Base-by-base conservation (phyloP, 805 yeast species). In the Metschnikowia gelsemii region DNA sequence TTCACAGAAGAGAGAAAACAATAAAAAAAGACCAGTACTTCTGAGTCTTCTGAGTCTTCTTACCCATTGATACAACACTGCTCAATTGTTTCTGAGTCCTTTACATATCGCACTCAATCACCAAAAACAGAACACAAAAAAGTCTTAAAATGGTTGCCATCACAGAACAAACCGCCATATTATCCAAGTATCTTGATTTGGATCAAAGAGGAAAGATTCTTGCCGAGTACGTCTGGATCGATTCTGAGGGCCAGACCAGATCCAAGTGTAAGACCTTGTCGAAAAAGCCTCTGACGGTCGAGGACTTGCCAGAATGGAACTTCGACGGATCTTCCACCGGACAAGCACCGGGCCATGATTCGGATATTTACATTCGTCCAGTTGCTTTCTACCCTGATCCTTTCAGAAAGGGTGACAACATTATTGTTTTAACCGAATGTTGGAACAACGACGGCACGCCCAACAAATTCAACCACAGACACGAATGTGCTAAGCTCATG, bases 391-490 rank as follows among this genome's bases (percentile, higher is more conserved):
- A 87, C 80, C 83, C 89, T 52, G 99, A 93, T 69, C 99, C 99
- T 25, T 89, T 93, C 78, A 89, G 99, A 79, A 80, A 86, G 68
- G 98, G 98, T 56, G 96, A 93, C 69, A 91, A 93, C 84, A 80
- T 91, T 56, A 78, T 93, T 56, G 99, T 93, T 41, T 74, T 93
- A 50, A 84, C 95, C 56, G 98, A 91, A 75, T 89, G 97, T 77
- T 90, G 91, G 86, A 89, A 89, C 82, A 87, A 85, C 73, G 98
- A 93, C 63, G 99, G 99, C 63, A 90, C 97, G 50, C 98, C 99
- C 73, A 93, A 93, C 86, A 88, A 88, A 75, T 87, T 80, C 74
- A 93, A 93, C 84, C 97, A 88, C 80, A 87, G 99, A 79, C 93
- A 86, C 68, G 96, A 88, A 70, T 88, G 95, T 69, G 89, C 84